These are phyloP conservation scores for Kurtzmaniella quercitrusa DNA, from an alignment of 1,139 yeast genomes.

Conservation along the genomic window DNA sequence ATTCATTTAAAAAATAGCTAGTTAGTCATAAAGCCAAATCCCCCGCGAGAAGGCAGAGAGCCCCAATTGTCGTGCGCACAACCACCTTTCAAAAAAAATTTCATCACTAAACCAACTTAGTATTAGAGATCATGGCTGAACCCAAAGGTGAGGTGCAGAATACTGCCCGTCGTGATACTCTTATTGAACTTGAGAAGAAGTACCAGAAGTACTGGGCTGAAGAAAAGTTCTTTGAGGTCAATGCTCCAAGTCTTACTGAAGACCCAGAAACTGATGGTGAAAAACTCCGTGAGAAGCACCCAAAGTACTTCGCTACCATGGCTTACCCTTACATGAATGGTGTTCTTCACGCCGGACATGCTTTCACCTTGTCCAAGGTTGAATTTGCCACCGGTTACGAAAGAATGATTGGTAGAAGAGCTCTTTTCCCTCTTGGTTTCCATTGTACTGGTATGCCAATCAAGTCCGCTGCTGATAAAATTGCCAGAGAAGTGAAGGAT, in stretches of 20 bases:
- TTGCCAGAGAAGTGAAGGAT: conserved; percentile 85
- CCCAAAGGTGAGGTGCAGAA: conserved; percentile 35
- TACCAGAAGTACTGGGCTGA: conserved; percentile 87
- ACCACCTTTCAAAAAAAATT: conserved; percentile 1
- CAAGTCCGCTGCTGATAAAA: conserved; percentile 93
- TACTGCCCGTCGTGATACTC: conserved; percentile 90
- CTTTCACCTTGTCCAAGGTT: conserved; percentile 90
- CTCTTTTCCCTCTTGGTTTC: conserved; percentile 94
- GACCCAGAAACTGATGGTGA: conserved; percentile 58
- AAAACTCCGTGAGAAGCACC: conserved; percentile 72
- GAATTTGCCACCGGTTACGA: conserved; percentile 94
- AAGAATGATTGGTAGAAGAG: conserved; percentile 90
- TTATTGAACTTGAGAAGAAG: conserved; percentile 84
- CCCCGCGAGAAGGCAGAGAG: not conserved
- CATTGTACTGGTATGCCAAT: conserved; percentile 99
- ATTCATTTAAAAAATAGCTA: too few relatives aligned
- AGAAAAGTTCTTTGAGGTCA: conserved; percentile 76
- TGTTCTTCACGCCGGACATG: conserved; percentile 95
- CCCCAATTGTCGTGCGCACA: not conserved
- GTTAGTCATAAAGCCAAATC: not conserved
- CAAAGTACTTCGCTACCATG: conserved; percentile 90
- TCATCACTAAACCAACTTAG: not conserved
- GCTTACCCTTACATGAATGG: conserved; percentile 99
- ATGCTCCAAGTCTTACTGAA: conserved; percentile 79
- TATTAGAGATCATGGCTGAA: not conserved